Percentiles rank a stretch among this genome's conserved stretches.
Evolutionary conservation across 768 basidiomycete species (phyloP).

Genomic region (Suillus decipiens): DNA sequence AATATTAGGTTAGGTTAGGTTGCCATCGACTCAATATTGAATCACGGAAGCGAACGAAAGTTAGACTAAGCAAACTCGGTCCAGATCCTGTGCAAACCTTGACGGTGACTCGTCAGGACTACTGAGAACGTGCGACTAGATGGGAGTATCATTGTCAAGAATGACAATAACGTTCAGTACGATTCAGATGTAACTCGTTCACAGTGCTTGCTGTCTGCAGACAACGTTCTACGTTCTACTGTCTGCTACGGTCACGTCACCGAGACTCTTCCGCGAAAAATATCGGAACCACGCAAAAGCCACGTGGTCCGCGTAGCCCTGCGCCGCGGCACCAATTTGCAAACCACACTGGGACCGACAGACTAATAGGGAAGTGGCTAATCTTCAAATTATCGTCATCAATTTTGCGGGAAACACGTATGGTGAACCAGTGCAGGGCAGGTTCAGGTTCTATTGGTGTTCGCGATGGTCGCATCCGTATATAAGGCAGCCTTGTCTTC

Average conservation of each 20-base stretch:
- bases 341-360: not conserved
- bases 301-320: not conserved
- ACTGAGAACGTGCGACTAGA: not conserved
- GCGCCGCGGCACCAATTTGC: not conserved
- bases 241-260: not conserved
- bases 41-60: conserved; percentile 5
- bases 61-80: not conserved
- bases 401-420: conserved; percentile 9
- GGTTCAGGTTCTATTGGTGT: conserved; percentile 2
- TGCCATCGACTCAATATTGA: not conserved
- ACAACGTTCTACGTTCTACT: not conserved
- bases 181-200: not conserved
- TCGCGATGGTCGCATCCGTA: conserved; percentile 2
- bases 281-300: not conserved
- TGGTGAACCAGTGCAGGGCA: conserved; percentile 4
- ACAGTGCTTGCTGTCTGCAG: not conserved
- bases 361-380: not conserved
- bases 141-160: not conserved
- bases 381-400: conserved; percentile 6
- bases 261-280: not conserved
- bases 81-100: conserved; percentile 8
- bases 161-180: not conserved
- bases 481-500: conserved; percentile 13
- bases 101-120: not conserved
- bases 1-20: conserved; percentile 2